These are phyloP conservation scores for Mycosphaerelloides madeirae DNA, from an alignment of 2,329 filamentous ascomycete genomes.

Conservation along the genomic window DNA sequence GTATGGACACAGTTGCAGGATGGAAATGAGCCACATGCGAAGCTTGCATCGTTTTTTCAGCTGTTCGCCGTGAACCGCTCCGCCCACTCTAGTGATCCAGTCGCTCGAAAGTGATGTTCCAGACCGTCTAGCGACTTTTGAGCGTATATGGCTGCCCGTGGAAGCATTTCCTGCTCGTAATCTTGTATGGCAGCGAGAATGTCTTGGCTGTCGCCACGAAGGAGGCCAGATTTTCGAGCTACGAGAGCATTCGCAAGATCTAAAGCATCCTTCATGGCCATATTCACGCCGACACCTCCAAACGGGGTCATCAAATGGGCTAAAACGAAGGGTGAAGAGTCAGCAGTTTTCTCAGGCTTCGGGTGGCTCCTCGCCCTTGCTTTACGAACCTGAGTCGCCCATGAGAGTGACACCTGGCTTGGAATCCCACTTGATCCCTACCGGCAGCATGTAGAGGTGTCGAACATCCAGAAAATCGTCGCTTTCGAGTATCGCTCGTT, in stretches of 20 bases:
- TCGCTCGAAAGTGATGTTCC: constrained; percentile 1
- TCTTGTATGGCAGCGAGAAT: constrained; percentile 15
- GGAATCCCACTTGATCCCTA: constrained; percentile 35
- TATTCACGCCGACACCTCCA: constrained; percentile 2
- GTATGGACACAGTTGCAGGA: no score
- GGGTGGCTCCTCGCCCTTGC: no score
- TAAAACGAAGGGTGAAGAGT: no score
- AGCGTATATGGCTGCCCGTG: constrained; percentile 14
- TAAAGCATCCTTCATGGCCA: constrained; percentile 1
- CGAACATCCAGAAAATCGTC: constrained; percentile 20
- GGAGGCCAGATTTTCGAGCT: constrained; percentile 13
- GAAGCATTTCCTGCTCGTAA: constrained; percentile 34
- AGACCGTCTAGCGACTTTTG: neutral
- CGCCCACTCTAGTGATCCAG: neutral
- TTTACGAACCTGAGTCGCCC: no score
- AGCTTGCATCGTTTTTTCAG: no score
- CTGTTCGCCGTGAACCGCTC: neutral
- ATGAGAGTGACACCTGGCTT: constrained; percentile 35
- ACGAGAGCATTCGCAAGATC: constrained; percentile 36
- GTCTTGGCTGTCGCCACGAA: constrained; percentile 12
- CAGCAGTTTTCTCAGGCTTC: no score
- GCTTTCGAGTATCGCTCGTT: constrained; percentile 20
- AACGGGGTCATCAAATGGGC: constrained; percentile 36
- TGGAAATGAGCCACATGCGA: no score
- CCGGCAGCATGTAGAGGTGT: constrained; percentile 37